Conservation (phyloP, 768 basidiomycete species). For the Phallus indusiatus region DNA sequence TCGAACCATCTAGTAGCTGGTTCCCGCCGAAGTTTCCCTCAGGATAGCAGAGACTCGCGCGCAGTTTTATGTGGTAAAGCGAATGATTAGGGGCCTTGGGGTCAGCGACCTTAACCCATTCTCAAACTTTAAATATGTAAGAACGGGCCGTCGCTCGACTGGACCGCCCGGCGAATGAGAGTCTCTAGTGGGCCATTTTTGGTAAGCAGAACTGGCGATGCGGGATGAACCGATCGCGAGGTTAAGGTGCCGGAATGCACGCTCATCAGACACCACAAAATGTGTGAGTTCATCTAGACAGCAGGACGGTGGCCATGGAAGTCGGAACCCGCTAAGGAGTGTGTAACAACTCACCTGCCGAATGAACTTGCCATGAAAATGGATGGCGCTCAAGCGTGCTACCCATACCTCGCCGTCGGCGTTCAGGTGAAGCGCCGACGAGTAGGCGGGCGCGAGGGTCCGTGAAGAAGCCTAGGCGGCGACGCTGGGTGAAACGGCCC, state of each 20-base stretch:
- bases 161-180: constrained; percentile 48
- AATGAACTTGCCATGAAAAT: constrained; percentile 89
- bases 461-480: constrained; percentile 72
- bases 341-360: constrained; percentile 86
- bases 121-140: constrained; percentile 61
- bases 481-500: constrained; percentile 67
- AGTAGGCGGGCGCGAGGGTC: constrained; percentile 69
- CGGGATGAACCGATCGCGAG: constrained; percentile 60
- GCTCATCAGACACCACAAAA: constrained; percentile 79
- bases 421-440: constrained; percentile 46
- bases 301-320: constrained; percentile 84
- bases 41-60: too few relatives aligned
- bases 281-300: constrained; percentile 20
- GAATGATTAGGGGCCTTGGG: too few relatives aligned
- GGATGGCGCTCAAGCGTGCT: constrained; percentile 83
- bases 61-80: too few relatives aligned
- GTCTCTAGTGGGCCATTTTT: constrained; percentile 68
- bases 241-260: constrained; percentile 78
- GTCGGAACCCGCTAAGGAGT: constrained; percentile 80
- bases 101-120: constrained; percentile 83
- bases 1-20: constrained; percentile 92
- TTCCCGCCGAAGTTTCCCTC: too few relatives aligned
- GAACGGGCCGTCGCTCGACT: constrained; percentile 41
- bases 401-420: constrained; percentile 77
- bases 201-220: constrained; percentile 67